Percentiles rank a stretch among this genome's conserved stretches.
Conservation (phyloP, 495 filamentous ascomycete genomes). For the Niebla homalea region DNA sequence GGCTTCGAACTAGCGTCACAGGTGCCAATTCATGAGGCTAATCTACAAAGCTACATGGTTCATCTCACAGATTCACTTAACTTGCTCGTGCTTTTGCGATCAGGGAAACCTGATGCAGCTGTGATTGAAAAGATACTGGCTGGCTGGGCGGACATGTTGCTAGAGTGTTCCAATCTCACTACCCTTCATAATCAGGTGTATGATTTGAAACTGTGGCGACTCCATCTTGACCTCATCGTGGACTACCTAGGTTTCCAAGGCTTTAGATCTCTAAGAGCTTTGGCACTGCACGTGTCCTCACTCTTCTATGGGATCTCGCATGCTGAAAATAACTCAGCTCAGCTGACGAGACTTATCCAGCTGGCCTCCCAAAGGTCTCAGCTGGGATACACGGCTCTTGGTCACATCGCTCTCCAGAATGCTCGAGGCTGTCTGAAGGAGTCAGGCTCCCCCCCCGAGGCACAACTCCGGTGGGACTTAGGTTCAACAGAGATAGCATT, state of each 20-base stretch:
- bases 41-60: conserved; percentile 1
- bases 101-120: conserved; percentile 31
- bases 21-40: background rate
- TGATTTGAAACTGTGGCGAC: conserved; percentile 43
- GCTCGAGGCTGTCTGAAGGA: conserved; percentile 37
- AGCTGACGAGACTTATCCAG: conserved; percentile 43
- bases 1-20: background rate
- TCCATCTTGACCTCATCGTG: conserved; percentile 52
- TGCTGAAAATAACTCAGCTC: conserved; percentile 31
- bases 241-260: conserved; percentile 74
- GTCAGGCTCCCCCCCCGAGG: conserved; percentile 26
- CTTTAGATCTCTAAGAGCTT: conserved; percentile 27
- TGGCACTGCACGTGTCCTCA: conserved; percentile 34
- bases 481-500: conserved; percentile 63
- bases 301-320: conserved; percentile 44
- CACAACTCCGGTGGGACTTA: conserved; percentile 48
- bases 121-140: conserved; percentile 35
- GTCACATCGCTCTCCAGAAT: conserved; percentile 47
- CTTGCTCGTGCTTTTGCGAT: conserved; percentile 41
- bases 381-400: conserved; percentile 65
- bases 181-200: conserved; percentile 46
- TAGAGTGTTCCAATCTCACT: conserved; percentile 32
- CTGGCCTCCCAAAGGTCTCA: conserved; percentile 61
- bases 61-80: conserved; percentile 46
- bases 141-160: conserved; percentile 39